Percentiles rank a stretch among this genome's conserved stretches.
Evolutionary conservation across 1,139 yeast species (phyloP).

Genomic region (Chernovozyma sophiae-reginae): DNA sequence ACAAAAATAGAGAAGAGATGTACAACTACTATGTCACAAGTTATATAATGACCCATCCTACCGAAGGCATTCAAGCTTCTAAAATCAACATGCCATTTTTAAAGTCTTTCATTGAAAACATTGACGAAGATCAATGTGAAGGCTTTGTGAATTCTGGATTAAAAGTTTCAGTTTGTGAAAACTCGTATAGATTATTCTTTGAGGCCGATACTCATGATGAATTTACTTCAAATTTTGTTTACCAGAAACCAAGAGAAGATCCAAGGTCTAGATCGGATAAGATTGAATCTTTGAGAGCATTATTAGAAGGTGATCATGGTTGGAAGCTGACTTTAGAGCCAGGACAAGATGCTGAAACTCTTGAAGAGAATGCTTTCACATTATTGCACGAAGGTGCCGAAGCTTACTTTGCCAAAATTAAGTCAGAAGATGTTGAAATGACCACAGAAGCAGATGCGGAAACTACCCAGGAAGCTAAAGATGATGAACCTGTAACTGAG

Average conservation of each 20-base stretch:
- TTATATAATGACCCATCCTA: constrained; percentile 91
- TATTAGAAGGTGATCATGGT: constrained; percentile 30
- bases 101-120: constrained; percentile 54
- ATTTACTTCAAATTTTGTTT: constrained; percentile 57
- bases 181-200: constrained; percentile 76
- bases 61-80: constrained; percentile 93
- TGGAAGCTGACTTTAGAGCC: constrained; percentile 35
- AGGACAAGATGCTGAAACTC: constrained; percentile 16
- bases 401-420: constrained; percentile 21
- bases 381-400: constrained; percentile 32
- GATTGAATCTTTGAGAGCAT: constrained; percentile 11
- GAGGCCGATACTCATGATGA: constrained; percentile 82
- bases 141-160: constrained; percentile 70
- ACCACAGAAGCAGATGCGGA: constrained; percentile 12
- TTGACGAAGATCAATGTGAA: constrained; percentile 57
- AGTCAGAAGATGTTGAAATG: constrained; percentile 12
- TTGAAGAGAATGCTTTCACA: constrained; percentile 21
- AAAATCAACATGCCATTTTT: constrained; percentile 71
- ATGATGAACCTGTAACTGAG: constrained; percentile 9
- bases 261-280: constrained; percentile 15
- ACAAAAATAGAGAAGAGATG: constrained; percentile 67
- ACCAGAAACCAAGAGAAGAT: constrained; percentile 28
- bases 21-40: constrained; percentile 94
- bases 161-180: constrained; percentile 75
- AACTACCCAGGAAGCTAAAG: constrained; percentile 4